Percentiles rank a stretch among this genome's conserved stretches.
phyloP scores from a whole-genome alignment of 345 rosid genomes.

The Jatropha curcas region DNA sequence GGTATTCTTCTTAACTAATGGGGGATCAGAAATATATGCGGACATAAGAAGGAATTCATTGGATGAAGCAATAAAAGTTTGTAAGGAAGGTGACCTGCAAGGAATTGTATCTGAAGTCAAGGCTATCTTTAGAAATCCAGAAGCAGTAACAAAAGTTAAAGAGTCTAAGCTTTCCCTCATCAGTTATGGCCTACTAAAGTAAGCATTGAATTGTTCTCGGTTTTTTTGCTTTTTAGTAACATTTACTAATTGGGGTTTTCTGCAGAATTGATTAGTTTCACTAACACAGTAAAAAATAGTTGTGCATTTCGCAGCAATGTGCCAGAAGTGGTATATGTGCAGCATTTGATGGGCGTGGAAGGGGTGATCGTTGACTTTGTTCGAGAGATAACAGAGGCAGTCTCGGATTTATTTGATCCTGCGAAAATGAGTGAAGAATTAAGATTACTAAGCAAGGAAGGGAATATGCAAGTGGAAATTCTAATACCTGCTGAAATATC shows the following conservation, averaged over 20 bases:
- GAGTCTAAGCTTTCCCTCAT: slow-evolving; percentile 22
- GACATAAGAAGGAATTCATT: slow-evolving; percentile 32
- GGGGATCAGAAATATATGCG: slow-evolving; percentile 26
- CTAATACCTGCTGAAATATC: background rate
- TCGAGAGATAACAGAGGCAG: slow-evolving; percentile 21
- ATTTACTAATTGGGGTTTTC: background rate
- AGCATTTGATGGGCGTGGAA: slow-evolving; percentile 26
- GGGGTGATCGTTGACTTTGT: slow-evolving; percentile 33
- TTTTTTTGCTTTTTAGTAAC: background rate
- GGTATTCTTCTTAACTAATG: slow-evolving; percentile 36
- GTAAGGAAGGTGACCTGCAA: slow-evolving; percentile 29
- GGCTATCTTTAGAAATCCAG: slow-evolving; percentile 32
- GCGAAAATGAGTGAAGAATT: background rate
- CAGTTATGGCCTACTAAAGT: slow-evolving; percentile 31
- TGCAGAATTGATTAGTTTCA: background rate
- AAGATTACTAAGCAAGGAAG: background rate
- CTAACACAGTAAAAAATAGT: background rate
- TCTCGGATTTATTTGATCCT: background rate
- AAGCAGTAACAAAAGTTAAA: slow-evolving; percentile 24
- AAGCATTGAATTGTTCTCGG: background rate
- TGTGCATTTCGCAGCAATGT: slow-evolving; percentile 16
- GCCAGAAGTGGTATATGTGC: slow-evolving; percentile 25
- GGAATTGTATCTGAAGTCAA: slow-evolving; percentile 32
- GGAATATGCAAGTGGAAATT: slow-evolving; percentile 5
- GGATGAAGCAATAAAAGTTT: slow-evolving; percentile 30